phyloP scores from a whole-genome alignment of 2,329 filamentous ascomycete species.

The Seiridium unicorne region DNA sequence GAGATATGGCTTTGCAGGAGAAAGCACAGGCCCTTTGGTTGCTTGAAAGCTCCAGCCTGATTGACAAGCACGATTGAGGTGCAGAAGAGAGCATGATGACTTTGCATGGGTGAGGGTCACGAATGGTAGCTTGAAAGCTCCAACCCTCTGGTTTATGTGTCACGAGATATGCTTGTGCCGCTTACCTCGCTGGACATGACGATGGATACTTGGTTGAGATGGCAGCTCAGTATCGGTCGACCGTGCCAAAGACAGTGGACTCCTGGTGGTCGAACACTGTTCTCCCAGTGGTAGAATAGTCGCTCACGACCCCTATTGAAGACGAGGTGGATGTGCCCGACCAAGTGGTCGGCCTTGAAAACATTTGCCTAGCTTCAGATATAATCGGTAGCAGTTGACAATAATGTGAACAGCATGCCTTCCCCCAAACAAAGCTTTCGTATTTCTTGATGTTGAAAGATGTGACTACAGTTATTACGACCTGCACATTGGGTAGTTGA shows the following conservation, averaged over 20 bases:
- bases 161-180: constrained; percentile 2
- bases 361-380: constrained; percentile 6
- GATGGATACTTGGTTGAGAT: neutral
- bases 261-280: constrained; percentile 10
- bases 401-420: constrained; percentile 6
- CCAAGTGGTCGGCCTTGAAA: constrained; percentile 11
- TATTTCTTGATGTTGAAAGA: too few relatives aligned
- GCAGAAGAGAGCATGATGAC: constrained; percentile 23
- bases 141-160: constrained; percentile 32
- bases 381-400: neutral
- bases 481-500: too few relatives aligned
- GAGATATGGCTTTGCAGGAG: constrained; percentile 23
- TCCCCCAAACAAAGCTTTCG: neutral
- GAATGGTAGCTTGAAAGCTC: constrained; percentile 50
- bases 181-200: neutral
- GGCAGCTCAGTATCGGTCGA: neutral
- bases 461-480: too few relatives aligned
- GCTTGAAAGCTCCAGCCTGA: constrained; percentile 65
- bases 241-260: neutral
- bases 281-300: constrained; percentile 11
- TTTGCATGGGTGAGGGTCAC: constrained; percentile 34
- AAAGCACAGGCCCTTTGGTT: constrained; percentile 52
- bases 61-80: constrained; percentile 21
- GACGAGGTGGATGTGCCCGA: constrained; percentile 1
- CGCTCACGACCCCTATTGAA: neutral